A percentile compares a stretch with the other conserved stretches of the same genome.
Conservation (phyloP, 352 stramenopile species). For the Pythium pyrilobum region DNA sequence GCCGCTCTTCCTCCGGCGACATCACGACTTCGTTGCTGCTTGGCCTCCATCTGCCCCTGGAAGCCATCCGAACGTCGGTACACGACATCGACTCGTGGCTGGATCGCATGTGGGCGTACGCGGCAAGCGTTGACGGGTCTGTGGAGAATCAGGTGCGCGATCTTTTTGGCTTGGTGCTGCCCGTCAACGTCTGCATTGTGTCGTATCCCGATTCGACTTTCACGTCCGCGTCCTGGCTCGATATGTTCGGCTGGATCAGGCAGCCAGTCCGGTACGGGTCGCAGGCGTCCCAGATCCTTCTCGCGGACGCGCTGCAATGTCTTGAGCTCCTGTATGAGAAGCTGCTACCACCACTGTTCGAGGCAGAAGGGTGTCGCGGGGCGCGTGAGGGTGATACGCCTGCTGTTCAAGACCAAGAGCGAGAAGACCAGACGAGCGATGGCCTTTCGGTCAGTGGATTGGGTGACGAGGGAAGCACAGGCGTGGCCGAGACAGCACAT, state of each 20-base stretch:
- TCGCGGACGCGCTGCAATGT: conserved; percentile 9
- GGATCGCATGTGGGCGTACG: conserved; percentile 29
- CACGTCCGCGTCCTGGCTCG: background rate
- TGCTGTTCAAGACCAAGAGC: too few relatives aligned
- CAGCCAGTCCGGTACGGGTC: conserved; percentile 3
- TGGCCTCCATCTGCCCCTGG: conserved; percentile 9
- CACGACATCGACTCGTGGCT: conserved; percentile 28
- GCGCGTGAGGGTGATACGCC: background rate
- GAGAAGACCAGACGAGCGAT: too few relatives aligned
- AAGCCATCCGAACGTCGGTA: conserved; percentile 6
- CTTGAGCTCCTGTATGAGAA: conserved; percentile 2
- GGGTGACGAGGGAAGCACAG: too few relatives aligned
- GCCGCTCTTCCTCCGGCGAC: conserved; percentile 1
- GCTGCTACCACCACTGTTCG: conserved; percentile 2
- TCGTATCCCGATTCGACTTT: background rate
- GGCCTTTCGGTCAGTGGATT: background rate
- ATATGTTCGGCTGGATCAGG: conserved; percentile 18
- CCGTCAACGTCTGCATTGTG: background rate
- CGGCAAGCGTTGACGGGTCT: background rate
- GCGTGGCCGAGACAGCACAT: too few relatives aligned
- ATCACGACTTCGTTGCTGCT: conserved; percentile 11
- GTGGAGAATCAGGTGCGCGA: conserved; percentile 11
- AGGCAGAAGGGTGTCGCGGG: background rate
- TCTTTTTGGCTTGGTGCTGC: conserved; percentile 9
- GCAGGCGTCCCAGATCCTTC: conserved; percentile 4